Conservation (phyloP, 208 protist genomes). For the Wallacemonas sp. region DNA sequence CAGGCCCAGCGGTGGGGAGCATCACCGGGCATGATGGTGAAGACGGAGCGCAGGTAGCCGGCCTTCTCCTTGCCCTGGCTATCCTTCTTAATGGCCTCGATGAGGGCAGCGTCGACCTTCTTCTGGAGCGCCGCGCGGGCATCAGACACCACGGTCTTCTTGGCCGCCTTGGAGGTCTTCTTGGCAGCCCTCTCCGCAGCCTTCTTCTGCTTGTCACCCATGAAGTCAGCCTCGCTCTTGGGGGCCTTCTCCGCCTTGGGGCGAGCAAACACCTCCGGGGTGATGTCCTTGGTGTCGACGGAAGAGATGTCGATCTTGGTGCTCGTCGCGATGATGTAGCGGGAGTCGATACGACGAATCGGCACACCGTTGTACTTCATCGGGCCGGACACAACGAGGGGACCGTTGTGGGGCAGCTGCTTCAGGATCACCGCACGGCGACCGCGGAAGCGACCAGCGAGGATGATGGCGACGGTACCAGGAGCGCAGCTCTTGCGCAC, state of each 20-base stretch:
- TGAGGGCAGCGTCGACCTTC: constrained; percentile 71
- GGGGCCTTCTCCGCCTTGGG: constrained; percentile 68
- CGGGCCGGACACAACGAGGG: constrained; percentile 95
- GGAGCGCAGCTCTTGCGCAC: constrained; percentile 61
- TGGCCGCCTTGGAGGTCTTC: constrained; percentile 65
- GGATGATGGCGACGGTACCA: constrained; percentile 76
- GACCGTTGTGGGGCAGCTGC: constrained; percentile 93
- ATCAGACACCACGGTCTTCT: constrained; percentile 59
- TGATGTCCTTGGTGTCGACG: constrained; percentile 81
- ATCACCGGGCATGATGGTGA: constrained; percentile 83
- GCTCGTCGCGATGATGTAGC: constrained; percentile 98
- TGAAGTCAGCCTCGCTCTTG: constrained; percentile 85
- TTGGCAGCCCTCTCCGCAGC: constrained; percentile 65
- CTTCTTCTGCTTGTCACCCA: constrained; percentile 80
- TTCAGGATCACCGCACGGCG: constrained; percentile 98
- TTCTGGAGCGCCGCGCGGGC: constrained; percentile 74
- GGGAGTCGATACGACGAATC: constrained; percentile 96
- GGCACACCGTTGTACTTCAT: constrained; percentile 98
- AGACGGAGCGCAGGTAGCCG: constrained; percentile 83
- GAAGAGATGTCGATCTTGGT: constrained; percentile 95
- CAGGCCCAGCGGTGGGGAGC: constrained; percentile 84
- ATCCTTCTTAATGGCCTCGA: constrained; percentile 76
- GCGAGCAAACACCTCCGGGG: constrained; percentile 61
- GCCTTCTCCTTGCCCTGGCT: constrained; percentile 64
- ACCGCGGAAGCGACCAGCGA: constrained; percentile 96